phyloP scores from a whole-genome alignment of 208 protist genomes.

The Naegleria lovaniensis region DNA sequence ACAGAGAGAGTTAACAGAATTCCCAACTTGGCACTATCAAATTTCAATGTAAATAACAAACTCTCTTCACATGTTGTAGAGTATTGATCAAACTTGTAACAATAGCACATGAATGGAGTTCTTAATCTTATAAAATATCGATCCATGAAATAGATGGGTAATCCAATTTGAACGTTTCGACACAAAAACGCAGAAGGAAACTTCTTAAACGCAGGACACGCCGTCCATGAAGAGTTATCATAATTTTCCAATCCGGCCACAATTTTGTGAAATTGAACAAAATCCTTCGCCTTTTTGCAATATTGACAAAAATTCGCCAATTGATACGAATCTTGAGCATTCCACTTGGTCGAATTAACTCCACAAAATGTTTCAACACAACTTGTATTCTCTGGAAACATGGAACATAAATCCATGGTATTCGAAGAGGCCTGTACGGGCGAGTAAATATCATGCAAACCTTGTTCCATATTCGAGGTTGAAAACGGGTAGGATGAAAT shows the following conservation, averaged over 20 bases:
- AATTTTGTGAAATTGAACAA: background rate
- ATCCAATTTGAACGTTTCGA: background rate
- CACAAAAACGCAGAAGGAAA: background rate
- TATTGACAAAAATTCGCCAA: background rate
- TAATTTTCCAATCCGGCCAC: background rate
- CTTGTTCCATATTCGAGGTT: background rate
- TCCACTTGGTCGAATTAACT: background rate
- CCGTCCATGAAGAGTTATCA: background rate
- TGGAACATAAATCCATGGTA: background rate
- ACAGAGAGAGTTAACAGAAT: background rate
- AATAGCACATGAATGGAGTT: background rate
- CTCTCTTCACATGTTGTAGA: background rate
- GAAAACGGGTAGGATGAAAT: background rate
- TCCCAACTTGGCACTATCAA: background rate
- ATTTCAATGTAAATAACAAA: background rate
- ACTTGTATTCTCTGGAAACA: background rate
- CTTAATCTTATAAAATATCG: background rate
- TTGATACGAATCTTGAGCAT: background rate
- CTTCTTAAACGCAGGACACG: background rate
- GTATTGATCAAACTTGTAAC: background rate
- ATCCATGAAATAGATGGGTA: background rate
- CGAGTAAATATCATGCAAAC: background rate
- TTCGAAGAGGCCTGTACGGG: background rate
- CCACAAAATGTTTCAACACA: background rate
- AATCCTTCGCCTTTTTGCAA: background rate